A percentile compares a stretch with the other conserved stretches of the same genome.
phyloP scores from a whole-genome alignment of 345 rosid genomes.

The Mangifera indica region DNA sequence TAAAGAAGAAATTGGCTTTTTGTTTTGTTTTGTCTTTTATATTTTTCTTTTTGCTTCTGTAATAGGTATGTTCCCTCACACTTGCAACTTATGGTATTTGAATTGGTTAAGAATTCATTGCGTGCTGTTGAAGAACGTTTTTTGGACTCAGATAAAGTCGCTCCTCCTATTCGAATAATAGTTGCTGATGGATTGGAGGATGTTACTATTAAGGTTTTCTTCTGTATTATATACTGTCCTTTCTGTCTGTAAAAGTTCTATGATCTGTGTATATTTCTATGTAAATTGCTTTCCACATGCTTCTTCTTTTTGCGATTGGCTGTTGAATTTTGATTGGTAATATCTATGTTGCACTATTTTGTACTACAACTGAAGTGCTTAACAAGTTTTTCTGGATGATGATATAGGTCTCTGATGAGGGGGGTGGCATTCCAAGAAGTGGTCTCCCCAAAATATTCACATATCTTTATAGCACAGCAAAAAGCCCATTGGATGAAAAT shows the following conservation, averaged over 20 bases:
- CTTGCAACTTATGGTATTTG: slow-evolving; percentile 93
- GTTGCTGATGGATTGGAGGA: slow-evolving; percentile 98
- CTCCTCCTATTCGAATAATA: slow-evolving; percentile 74
- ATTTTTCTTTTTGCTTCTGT: slow-evolving; percentile 14
- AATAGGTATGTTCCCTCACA: slow-evolving; percentile 82
- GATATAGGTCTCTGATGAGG: slow-evolving; percentile 86
- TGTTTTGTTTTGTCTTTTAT: neutral
- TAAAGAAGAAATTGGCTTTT: too few species aligned
- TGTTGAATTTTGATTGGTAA: neutral
- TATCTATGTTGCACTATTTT: neutral
- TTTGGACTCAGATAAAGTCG: slow-evolving; percentile 73
- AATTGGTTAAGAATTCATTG: slow-evolving; percentile 91
- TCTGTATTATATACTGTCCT: neutral
- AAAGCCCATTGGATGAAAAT: slow-evolving; percentile 75
- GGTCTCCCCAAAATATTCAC: slow-evolving; percentile 98
- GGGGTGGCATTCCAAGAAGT: slow-evolving; percentile 95
- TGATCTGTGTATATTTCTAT: neutral
- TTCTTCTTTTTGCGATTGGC: neutral
- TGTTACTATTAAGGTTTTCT: slow-evolving; percentile 80
- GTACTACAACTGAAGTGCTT: neutral
- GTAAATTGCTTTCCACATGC: neutral
- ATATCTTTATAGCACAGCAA: slow-evolving; percentile 92
- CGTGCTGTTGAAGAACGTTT: slow-evolving; percentile 89
- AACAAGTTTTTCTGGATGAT: slow-evolving; percentile 20
- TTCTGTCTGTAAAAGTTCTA: neutral